phyloP scores from a whole-genome alignment of 441 rosid genomes.

The Erodium moschatum region DNA sequence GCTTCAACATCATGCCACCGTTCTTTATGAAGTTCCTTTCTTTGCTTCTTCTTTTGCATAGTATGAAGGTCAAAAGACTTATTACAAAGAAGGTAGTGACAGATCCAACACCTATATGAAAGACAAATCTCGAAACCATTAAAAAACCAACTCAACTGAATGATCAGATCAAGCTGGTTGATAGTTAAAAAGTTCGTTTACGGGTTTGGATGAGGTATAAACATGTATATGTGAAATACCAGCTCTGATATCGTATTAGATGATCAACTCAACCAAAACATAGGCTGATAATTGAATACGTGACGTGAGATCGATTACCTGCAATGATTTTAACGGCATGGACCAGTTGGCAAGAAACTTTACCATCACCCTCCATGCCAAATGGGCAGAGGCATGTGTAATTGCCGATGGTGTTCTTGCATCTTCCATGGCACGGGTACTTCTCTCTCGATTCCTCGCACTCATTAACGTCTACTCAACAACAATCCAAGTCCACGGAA shows the following conservation, averaged over 20 bases:
- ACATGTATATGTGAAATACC: no score
- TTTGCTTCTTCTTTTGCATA: conserved; percentile 11
- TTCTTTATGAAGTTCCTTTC: conserved; percentile 16
- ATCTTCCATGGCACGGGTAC: conserved; percentile 6
- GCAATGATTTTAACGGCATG: not conserved
- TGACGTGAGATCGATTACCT: no score
- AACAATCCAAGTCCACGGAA: no score
- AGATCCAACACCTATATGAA: conserved; percentile 17
- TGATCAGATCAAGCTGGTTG: no score
- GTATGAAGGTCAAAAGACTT: conserved; percentile 7
- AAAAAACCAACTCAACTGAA: no score
- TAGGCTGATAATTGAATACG: no score
- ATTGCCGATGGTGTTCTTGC: conserved; percentile 7
- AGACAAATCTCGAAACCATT: not conserved
- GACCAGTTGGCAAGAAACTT: conserved; percentile 7
- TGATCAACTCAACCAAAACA: no score
- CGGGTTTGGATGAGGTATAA: no score
- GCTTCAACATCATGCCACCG: conserved; percentile 20
- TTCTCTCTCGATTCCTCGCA: not conserved
- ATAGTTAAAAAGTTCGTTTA: no score
- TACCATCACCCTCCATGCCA: conserved; percentile 21
- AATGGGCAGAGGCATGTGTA: conserved; percentile 16
- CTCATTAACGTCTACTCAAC: not conserved
- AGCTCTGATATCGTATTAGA: no score
- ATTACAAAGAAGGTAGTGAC: not conserved